Conservation (phyloP, 495 filamentous ascomycete genomes). For the Trichoderma gamsii region DNA sequence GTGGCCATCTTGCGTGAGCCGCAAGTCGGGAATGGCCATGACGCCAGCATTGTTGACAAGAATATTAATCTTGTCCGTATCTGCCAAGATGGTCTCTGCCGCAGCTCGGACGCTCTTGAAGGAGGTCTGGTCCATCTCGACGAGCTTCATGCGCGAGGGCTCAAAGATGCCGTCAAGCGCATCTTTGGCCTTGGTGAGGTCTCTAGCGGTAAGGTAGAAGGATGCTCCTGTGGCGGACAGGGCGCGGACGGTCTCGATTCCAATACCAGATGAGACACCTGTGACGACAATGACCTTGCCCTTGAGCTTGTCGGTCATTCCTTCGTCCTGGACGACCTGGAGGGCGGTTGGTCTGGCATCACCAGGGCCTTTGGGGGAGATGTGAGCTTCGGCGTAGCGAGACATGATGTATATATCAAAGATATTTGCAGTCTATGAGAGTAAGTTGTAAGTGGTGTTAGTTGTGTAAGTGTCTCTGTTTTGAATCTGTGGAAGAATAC, state of each 20-base stretch:
- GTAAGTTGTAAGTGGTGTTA: not conserved
- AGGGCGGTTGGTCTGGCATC: conserved; percentile 47
- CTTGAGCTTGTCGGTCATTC: conserved; percentile 28
- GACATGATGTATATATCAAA: conserved; percentile 13
- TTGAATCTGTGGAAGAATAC: too few species aligned
- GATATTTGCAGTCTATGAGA: too few species aligned
- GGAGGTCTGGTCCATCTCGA: conserved; percentile 43
- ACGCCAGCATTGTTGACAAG: conserved; percentile 67
- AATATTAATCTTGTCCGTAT: conserved; percentile 51
- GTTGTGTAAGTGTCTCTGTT: not conserved
- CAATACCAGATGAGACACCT: conserved; percentile 44
- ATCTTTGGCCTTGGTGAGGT: conserved; percentile 38
- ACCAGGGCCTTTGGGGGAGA: conserved; percentile 28
- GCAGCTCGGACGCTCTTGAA: conserved; percentile 45
- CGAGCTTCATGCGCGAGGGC: conserved; percentile 27
- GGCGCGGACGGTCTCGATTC: conserved; percentile 39
- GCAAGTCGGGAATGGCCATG: conserved; percentile 45
- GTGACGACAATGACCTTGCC: conserved; percentile 42
- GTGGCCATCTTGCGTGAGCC: conserved; percentile 40
- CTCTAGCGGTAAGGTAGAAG: conserved; percentile 34
- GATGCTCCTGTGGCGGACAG: conserved; percentile 39
- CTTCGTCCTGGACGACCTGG: conserved; percentile 46
- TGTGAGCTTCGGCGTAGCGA: conserved; percentile 13
- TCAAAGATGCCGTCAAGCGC: conserved; percentile 33
- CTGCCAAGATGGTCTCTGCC: conserved; percentile 37